Conservation (phyloP, 2,329 filamentous ascomycete species). For the Apiospora rasikravindrae region DNA sequence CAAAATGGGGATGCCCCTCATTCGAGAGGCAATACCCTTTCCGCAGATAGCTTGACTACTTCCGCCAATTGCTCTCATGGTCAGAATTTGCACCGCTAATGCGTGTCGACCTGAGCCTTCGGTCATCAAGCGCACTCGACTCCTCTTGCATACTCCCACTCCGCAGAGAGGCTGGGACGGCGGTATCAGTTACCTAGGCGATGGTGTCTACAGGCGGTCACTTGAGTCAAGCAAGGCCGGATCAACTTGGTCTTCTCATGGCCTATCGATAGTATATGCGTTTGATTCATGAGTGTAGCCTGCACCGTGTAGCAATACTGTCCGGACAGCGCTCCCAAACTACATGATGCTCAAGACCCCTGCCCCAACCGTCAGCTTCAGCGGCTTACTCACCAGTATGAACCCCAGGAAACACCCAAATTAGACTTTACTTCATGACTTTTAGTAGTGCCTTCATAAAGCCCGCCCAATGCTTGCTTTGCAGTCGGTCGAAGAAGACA, state of each 20-base stretch:
- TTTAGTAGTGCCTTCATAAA: constrained; percentile 1
- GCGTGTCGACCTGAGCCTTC: constrained; percentile 6
- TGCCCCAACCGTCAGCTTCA: background rate
- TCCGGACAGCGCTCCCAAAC: background rate
- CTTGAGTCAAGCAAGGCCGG: constrained; percentile 7
- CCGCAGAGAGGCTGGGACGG: constrained; percentile 6
- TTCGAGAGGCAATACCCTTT: background rate
- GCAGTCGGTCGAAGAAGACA: background rate
- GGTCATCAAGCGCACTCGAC: background rate
- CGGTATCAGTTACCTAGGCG: background rate
- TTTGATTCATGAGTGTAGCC: background rate
- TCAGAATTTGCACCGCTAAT: constrained; percentile 15
- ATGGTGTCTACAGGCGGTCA: background rate
- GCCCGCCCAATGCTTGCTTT: background rate
- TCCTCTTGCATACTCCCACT: constrained; percentile 1
- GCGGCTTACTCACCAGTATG: background rate
- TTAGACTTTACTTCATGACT: constrained; percentile 10
- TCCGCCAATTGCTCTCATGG: background rate
- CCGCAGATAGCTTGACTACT: background rate
- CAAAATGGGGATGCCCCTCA: constrained; percentile 12
- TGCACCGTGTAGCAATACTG: background rate
- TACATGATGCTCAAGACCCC: background rate
- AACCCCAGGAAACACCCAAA: background rate
- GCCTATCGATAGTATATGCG: background rate
- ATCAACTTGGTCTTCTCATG: background rate